Percentiles rank a stretch among this genome's conserved stretches.
These are phyloP conservation scores for Physcomitrellopsis africana DNA, from an alignment of 225 moss, liverwort and hornwort species.

Conservation along the genomic window DNA sequence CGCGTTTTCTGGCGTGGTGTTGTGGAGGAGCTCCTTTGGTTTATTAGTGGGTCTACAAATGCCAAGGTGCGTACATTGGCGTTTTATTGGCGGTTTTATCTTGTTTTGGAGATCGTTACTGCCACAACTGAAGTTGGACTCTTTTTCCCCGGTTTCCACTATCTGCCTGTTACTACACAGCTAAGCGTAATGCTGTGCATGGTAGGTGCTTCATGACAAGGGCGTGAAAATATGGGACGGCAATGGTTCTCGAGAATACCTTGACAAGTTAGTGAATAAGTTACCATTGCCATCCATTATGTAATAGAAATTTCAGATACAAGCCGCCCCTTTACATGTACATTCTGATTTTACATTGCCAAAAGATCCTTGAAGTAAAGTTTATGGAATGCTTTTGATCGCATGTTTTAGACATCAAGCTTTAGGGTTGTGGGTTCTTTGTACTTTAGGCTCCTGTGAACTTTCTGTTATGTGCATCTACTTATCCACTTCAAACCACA, in stretches of 20 bases:
- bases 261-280: conserved; percentile 57
- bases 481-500: conserved; percentile 30
- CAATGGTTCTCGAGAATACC: conserved; percentile 78
- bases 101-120: conserved; percentile 12
- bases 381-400: not conserved
- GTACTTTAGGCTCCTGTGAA: not conserved
- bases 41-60: conserved; percentile 94
- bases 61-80: conserved; percentile 55
- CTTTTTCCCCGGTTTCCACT: conserved; percentile 1
- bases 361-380: not conserved
- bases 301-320: not conserved
- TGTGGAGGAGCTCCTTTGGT: conserved; percentile 95
- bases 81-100: not conserved
- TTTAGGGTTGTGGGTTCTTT: conserved; percentile 4
- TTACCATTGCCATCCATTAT: not conserved
- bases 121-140: not conserved
- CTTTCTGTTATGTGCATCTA: not conserved
- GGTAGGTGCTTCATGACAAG: conserved; percentile 81
- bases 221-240: conserved; percentile 90
- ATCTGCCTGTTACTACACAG: not conserved
- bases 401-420: not conserved
- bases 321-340: conserved; percentile 13
- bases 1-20: conserved; percentile 94
- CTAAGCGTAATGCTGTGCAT: conserved; percentile 10
- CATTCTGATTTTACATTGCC: not conserved